These are phyloP conservation scores for Scenedesmus sp. DNA, from an alignment of 163 green algal species.

Conservation along the genomic window DNA sequence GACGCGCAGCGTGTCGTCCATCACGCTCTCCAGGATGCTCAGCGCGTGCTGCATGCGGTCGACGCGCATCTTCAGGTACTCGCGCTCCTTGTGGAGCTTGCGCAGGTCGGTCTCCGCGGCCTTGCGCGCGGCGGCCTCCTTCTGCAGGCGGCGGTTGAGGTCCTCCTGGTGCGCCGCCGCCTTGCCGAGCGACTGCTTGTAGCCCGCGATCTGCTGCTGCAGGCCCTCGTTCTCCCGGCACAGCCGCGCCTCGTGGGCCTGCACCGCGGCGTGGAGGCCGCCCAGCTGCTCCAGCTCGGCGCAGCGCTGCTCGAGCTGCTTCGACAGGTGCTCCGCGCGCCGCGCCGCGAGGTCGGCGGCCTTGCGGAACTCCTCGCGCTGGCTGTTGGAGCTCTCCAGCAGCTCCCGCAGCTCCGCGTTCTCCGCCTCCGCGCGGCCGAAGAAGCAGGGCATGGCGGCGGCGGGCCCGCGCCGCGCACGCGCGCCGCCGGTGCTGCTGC, in stretches of 20 bases:
- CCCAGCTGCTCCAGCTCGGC: constrained; percentile 23
- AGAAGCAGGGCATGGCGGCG: constrained; percentile 41
- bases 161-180: constrained; percentile 27
- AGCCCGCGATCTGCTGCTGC: constrained; percentile 25
- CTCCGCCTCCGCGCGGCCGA: constrained; percentile 28
- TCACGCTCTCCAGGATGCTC: constrained; percentile 45
- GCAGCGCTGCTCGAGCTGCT: constrained; percentile 26
- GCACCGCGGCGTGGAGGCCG: background rate
- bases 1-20: constrained; percentile 46
- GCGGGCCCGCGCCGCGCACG: too few species aligned
- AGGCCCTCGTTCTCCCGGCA: constrained; percentile 33
- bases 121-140: constrained; percentile 27
- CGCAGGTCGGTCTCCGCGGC: constrained; percentile 31
- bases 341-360: constrained; percentile 12
- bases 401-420: constrained; percentile 41
- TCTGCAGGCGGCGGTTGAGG: constrained; percentile 6
- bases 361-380: constrained; percentile 42
- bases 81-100: constrained; percentile 39
- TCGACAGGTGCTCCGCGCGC: constrained; percentile 26
- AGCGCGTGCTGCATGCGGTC: constrained; percentile 50
- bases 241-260: constrained; percentile 23
- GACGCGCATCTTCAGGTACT: constrained; percentile 46
- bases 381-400: constrained; percentile 39
- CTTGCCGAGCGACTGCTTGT: constrained; percentile 27
- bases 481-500: too few species aligned